Evolutionary conservation across 176 grass and related monocot species (phyloP).

Genomic region (Puya raimondii): DNA sequence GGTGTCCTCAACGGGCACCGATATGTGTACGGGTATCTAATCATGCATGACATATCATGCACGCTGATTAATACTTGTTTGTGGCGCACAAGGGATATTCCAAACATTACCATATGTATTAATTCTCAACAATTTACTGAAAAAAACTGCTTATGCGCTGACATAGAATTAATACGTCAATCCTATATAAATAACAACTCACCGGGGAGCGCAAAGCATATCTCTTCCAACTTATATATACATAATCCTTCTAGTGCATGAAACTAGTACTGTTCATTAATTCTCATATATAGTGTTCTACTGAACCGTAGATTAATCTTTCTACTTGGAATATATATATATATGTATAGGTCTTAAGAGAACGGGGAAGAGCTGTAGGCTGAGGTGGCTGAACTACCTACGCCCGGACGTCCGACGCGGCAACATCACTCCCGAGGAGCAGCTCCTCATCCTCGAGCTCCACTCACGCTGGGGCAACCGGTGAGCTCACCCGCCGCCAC

Average conservation of each 20-base stretch:
- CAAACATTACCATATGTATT: too few relatives aligned
- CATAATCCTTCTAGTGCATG: background rate
- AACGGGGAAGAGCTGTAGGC: conserved; percentile 97
- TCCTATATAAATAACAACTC: too few relatives aligned
- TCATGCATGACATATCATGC: too few relatives aligned
- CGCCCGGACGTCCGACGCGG: conserved; percentile 88
- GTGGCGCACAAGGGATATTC: too few relatives aligned
- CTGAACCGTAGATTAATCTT: background rate
- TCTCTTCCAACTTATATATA: too few relatives aligned
- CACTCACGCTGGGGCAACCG: conserved; percentile 98
- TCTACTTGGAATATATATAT: background rate
- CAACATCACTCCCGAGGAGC: conserved; percentile 94
- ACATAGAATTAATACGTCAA: too few relatives aligned
- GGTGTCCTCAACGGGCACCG: too few relatives aligned
- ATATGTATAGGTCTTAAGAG: conserved; percentile 55
- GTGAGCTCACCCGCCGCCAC: background rate
- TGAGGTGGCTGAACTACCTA: conserved; percentile 98
- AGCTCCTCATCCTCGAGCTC: conserved; percentile 95
- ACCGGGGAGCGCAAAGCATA: too few relatives aligned
- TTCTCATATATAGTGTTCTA: background rate
- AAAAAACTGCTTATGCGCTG: too few relatives aligned
- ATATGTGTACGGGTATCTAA: too few relatives aligned
- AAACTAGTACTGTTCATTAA: background rate
- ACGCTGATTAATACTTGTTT: too few relatives aligned
- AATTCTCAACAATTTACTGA: too few relatives aligned